These are phyloP conservation scores for Daedalea quercina DNA, from an alignment of 768 basidiomycete species.

Conservation along the genomic window DNA sequence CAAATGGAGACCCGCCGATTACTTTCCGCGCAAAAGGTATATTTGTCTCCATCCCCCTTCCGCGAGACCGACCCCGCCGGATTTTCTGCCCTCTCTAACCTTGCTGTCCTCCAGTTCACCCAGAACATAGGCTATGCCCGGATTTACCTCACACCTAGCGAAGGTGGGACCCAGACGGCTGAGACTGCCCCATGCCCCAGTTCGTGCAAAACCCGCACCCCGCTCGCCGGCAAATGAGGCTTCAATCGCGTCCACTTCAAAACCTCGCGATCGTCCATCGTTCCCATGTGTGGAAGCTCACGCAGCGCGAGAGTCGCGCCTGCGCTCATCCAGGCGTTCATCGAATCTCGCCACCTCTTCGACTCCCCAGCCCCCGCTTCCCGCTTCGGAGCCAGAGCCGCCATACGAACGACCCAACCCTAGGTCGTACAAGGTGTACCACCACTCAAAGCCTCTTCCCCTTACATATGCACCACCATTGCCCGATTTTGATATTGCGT, in stretches of 20 bases:
- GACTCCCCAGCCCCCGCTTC: constrained; percentile 17
- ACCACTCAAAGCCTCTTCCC: constrained; percentile 52
- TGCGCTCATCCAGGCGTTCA: constrained; percentile 27
- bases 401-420: constrained; percentile 79
- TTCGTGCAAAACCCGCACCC: neutral
- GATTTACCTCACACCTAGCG: neutral
- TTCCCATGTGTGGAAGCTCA: constrained; percentile 85
- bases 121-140: neutral
- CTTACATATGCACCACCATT: constrained; percentile 55
- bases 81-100: too few relatives aligned
- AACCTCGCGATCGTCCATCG: constrained; percentile 19
- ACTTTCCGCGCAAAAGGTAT: too few relatives aligned
- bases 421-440: constrained; percentile 62
- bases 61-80: too few relatives aligned
- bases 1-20: too few relatives aligned
- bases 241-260: constrained; percentile 1
- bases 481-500: constrained; percentile 79
- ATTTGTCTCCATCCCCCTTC: too few relatives aligned
- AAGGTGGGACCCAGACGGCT: neutral
- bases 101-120: neutral
- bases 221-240: neutral
- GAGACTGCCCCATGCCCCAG: neutral
- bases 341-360: constrained; percentile 16
- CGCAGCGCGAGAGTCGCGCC: constrained; percentile 56
- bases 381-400: constrained; percentile 64